Evolutionary conservation across 345 rosid species (phyloP), one percentile per base, ranked within the genome.

Genomic region (Noccaea bulbosa): DNA sequence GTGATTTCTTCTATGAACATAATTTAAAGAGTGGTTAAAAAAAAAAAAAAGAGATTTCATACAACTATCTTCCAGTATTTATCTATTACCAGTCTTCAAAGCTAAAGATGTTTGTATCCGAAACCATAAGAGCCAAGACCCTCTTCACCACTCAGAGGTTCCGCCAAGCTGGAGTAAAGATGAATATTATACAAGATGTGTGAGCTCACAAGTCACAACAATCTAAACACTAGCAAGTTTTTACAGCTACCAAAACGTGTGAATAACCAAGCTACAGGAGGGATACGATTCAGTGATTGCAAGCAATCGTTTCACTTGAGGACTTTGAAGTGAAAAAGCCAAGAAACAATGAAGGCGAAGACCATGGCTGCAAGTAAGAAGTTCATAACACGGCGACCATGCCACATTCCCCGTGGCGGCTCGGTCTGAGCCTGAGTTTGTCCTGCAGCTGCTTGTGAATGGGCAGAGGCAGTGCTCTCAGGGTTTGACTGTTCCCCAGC

Each of bases 371-470:
- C 87, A 11, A 87, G 85, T 66, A 83, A 72, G 71, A 83, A 81
- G 57, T 87, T 87, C 86, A 87, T 82, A 27, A 85, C 52, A 3
- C 83, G 88, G 22, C 85, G 92, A 65, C 89, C 81, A 51, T 82
- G 85, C 84, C 92, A 87, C 55, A 77, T 75, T 65, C 78, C 77
- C 33, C 71, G 79, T 48, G 79, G 47, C 77, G 79, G 47, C 77
- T 82, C 86, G 30, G 79, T 77, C 8, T 76, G 70, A 71, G 62
- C 69, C 69, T 74, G 52, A 53, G 46, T 22, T 71, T 70, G 76
- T 64, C 77, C 77, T 15, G 72, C 52, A 68, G 76, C 62, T 46
- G 83, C 65, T 63, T 75, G 78, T 32, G 81, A 51, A 32, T 79
- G 56, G 40, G 75, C 67, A 11, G 79, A 46, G 12, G 32, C 70